Evolutionary conservation across 2,329 filamentous ascomycete genomes (phyloP).

Genomic region (Colletotrichum endophyticum): DNA sequence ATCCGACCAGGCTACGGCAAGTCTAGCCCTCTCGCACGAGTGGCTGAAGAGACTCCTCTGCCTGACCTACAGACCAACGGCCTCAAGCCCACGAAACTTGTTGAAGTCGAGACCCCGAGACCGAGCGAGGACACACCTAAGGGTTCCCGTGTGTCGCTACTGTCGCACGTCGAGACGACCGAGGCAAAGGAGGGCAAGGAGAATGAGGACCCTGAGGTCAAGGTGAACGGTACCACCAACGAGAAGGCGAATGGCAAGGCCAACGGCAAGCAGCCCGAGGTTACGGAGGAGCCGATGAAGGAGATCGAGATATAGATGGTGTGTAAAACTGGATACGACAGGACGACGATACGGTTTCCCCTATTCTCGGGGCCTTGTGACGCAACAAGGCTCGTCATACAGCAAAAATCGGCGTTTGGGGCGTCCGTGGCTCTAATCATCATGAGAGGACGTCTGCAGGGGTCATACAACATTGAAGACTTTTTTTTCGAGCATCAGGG

Average conservation of each 20-base stretch:
- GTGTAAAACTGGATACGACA: conserved; percentile 26
- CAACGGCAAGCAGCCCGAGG: conserved; percentile 45
- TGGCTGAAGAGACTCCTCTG: conserved; percentile 69
- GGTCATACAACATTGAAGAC: conserved; percentile 21
- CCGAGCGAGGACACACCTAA: conserved; percentile 47
- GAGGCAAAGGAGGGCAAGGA: conserved; percentile 44
- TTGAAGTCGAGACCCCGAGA: conserved; percentile 61
- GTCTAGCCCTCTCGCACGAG: conserved; percentile 74
- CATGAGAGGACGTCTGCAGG: conserved; percentile 18
- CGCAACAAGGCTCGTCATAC: conserved; percentile 17
- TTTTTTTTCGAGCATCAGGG: conserved; percentile 18
- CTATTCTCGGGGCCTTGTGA: conserved; percentile 18
- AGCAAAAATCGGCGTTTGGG: conserved; percentile 23
- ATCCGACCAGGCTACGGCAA: conserved; percentile 68
- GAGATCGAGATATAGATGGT: conserved; percentile 62
- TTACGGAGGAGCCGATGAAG: conserved; percentile 60
- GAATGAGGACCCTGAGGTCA: conserved; percentile 32
- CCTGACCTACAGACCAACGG: conserved; percentile 40
- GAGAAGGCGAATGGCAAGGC: conserved; percentile 43
- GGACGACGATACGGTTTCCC: conserved; percentile 26
- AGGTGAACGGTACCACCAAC: conserved; percentile 44
- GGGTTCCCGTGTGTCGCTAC: conserved; percentile 33
- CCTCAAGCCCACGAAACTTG: conserved; percentile 53
- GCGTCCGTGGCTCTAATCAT: conserved; percentile 22
- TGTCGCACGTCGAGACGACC: conserved; percentile 37